Conservation (phyloP, 2,329 filamentous ascomycete genomes). For the Dactylella cylindrospora region DNA sequence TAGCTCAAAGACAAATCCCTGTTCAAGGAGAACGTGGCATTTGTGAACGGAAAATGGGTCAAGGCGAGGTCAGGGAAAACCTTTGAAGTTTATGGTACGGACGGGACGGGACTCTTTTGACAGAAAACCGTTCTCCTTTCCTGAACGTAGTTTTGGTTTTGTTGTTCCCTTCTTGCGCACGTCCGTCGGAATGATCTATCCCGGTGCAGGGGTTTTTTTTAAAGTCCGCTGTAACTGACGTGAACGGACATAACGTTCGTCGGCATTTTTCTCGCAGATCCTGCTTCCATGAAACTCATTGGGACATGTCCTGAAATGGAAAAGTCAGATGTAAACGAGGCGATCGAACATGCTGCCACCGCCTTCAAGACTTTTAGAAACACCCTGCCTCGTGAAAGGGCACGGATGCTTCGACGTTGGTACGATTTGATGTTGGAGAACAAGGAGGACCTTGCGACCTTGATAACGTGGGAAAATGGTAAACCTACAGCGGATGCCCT, state of each 20-base stretch:
- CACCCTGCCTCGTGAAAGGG: slow-evolving; percentile 72
- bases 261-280: slow-evolving; percentile 60
- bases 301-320: slow-evolving; percentile 84
- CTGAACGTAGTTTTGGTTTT: too few species aligned
- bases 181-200: slow-evolving; percentile 33
- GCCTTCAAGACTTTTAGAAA: slow-evolving; percentile 72
- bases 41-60: slow-evolving; percentile 89
- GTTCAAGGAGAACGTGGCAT: slow-evolving; percentile 72
- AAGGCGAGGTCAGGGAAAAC: slow-evolving; percentile 82
- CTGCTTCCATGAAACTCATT: slow-evolving; percentile 76
- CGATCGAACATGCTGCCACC: slow-evolving; percentile 77
- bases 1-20: slow-evolving; percentile 78
- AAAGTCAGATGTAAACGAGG: slow-evolving; percentile 71
- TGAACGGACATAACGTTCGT: slow-evolving; percentile 22
- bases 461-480: slow-evolving; percentile 89
- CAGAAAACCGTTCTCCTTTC: slow-evolving; percentile 37
- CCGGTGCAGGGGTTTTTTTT: slow-evolving; percentile 27
- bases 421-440: slow-evolving; percentile 78
- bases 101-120: slow-evolving; percentile 13
- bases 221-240: slow-evolving; percentile 17
- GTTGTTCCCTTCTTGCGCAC: slow-evolving; percentile 43
- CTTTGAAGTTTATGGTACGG: slow-evolving; percentile 75
- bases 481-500: slow-evolving; percentile 76
- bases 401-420: slow-evolving; percentile 75
- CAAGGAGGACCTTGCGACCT: slow-evolving; percentile 73